Conservation (phyloP, 345 rosid genomes). For the Eutrema japonicum region DNA sequence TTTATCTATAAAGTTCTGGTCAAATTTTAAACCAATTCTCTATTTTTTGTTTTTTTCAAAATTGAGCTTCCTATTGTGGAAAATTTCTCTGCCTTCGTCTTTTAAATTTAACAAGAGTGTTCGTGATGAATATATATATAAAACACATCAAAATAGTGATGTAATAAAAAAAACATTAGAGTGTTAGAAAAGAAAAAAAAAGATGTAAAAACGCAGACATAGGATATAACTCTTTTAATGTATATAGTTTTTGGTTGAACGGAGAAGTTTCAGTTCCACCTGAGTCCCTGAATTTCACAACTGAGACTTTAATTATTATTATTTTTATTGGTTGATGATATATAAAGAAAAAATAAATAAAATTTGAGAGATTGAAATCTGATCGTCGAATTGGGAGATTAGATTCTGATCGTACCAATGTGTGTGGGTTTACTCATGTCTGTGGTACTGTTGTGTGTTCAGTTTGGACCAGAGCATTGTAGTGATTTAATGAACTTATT, state of each 20-base stretch:
- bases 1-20: conserved; percentile 41
- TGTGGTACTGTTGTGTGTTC: conserved; percentile 45
- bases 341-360: background rate
- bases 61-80: conserved; percentile 8
- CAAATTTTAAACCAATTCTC: conserved; percentile 17
- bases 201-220: conserved; percentile 38
- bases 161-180: background rate
- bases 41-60: background rate
- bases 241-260: conserved; percentile 40
- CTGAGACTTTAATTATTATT: conserved; percentile 38
- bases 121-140: no score
- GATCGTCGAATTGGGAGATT: conserved; percentile 46
- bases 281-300: conserved; percentile 50
- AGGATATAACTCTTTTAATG: conserved; percentile 46
- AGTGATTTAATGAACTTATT: conserved; percentile 48
- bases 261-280: conserved; percentile 49
- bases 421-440: conserved; percentile 39
- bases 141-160: conserved; percentile 1
- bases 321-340: background rate
- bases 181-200: background rate
- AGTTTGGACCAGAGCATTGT: conserved; percentile 53
- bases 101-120: background rate
- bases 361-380: conserved; percentile 41
- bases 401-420: conserved; percentile 48
- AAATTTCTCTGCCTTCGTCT: background rate